phyloP scores from a whole-genome alignment of 2,329 filamentous ascomycete genomes.

The Geosmithia putterillii region DNA sequence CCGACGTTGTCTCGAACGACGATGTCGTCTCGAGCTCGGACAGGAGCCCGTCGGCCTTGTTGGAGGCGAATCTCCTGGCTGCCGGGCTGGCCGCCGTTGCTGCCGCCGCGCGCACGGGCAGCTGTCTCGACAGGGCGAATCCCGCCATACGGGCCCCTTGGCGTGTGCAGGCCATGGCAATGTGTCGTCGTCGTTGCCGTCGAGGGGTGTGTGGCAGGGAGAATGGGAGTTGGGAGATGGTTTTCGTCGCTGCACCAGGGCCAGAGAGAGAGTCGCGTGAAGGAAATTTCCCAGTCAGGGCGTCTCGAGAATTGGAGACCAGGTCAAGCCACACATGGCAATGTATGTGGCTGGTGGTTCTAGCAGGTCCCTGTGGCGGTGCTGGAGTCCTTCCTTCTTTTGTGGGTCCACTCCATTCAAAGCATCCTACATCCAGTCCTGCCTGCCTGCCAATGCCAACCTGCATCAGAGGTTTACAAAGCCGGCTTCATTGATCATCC shows the following conservation, averaged over 20 bases:
- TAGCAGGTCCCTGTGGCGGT: neutral
- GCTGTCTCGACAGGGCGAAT: slow-evolving; percentile 14
- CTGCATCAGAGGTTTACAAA: too few species aligned
- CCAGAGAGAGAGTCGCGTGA: slow-evolving; percentile 2
- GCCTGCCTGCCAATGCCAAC: too few species aligned
- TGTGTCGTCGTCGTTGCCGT: slow-evolving; percentile 6
- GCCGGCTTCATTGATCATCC: too few species aligned
- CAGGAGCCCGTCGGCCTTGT: slow-evolving; percentile 15
- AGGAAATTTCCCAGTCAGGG: slow-evolving; percentile 5
- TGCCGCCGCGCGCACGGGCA: slow-evolving; percentile 10
- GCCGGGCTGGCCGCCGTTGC: slow-evolving; percentile 6
- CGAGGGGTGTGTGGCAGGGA: neutral
- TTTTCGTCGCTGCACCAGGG: neutral
- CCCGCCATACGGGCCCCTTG: slow-evolving; percentile 24
- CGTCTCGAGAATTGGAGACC: neutral
- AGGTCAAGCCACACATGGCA: neutral
- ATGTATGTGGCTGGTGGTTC: neutral
- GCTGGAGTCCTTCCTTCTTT: neutral
- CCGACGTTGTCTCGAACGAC: slow-evolving; percentile 30
- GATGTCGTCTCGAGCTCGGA: slow-evolving; percentile 39
- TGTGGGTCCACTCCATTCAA: neutral
- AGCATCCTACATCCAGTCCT: too few species aligned
- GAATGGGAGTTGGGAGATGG: neutral
- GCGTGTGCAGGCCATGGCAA: slow-evolving; percentile 26
- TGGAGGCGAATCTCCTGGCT: slow-evolving; percentile 27